Evolutionary conservation across 768 basidiomycete genomes (phyloP).

Genomic region (Thelephora ganbajun): DNA sequence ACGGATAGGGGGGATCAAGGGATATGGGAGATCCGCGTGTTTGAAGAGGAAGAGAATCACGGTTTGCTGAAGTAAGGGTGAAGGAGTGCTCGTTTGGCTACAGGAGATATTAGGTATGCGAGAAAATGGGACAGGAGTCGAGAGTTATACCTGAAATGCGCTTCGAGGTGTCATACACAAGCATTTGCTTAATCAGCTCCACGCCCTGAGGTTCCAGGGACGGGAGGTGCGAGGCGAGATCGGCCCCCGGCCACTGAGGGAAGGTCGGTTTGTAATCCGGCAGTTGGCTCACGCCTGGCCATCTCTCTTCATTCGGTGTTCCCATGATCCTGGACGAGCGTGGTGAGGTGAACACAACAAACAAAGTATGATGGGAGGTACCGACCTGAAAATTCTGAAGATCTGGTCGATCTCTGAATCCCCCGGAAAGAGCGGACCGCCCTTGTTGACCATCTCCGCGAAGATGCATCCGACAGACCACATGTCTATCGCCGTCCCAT

Average conservation of each 20-base stretch:
- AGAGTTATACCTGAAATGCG: slow-evolving; percentile 70
- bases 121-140: neutral
- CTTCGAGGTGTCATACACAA: slow-evolving; percentile 82
- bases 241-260: slow-evolving; percentile 84
- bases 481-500: slow-evolving; percentile 97
- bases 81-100: slow-evolving; percentile 43
- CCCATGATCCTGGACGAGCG: slow-evolving; percentile 63
- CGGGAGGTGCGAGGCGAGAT: slow-evolving; percentile 51
- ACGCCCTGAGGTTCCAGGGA: slow-evolving; percentile 66
- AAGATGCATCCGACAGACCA: slow-evolving; percentile 99
- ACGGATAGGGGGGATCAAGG: neutral
- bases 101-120: neutral
- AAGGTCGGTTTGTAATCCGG: slow-evolving; percentile 96
- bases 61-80: slow-evolving; percentile 35
- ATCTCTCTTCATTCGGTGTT: slow-evolving; percentile 80
- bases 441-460: slow-evolving; percentile 95
- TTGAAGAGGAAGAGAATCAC: neutral
- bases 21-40: neutral
- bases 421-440: slow-evolving; percentile 86
- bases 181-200: slow-evolving; percentile 35
- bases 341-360: slow-evolving; percentile 1
- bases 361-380: slow-evolving; percentile 1
- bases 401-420: slow-evolving; percentile 99
- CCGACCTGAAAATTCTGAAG: slow-evolving; percentile 95
- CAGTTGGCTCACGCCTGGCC: slow-evolving; percentile 80